These are phyloP conservation scores for Leucosporidium scottii DNA, from an alignment of 768 basidiomycete species.

Conservation along the genomic window DNA sequence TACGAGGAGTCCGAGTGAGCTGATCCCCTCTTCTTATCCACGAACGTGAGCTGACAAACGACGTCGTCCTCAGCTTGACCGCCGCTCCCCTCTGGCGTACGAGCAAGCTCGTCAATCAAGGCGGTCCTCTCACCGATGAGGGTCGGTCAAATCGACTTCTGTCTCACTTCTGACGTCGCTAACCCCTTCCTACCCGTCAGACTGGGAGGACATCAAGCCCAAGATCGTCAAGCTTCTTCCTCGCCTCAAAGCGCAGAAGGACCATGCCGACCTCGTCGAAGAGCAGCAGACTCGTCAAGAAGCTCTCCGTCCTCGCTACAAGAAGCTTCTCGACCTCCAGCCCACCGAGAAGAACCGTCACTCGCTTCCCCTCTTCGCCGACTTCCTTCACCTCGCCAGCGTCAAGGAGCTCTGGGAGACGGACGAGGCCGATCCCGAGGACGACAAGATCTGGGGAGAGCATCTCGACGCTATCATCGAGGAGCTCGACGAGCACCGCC, in stretches of 20 bases:
- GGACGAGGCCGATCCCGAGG: background rate
- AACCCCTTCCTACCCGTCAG: background rate
- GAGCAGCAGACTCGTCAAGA: no score
- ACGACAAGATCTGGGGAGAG: background rate
- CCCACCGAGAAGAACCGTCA: background rate
- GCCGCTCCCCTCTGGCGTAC: background rate
- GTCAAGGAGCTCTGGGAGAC: background rate
- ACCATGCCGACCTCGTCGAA: background rate
- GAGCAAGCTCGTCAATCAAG: background rate
- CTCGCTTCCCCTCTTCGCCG: background rate
- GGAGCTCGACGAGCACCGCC: background rate
- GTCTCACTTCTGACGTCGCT: background rate
- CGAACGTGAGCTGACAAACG: no score
- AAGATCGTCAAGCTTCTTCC: constrained; percentile 1
- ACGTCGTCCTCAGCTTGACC: background rate
- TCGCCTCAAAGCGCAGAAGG: background rate
- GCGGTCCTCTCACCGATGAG: background rate
- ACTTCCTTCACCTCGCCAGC: background rate
- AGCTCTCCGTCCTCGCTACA: no score
- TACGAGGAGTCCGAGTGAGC: background rate
- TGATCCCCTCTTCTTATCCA: no score
- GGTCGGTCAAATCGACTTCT: background rate
- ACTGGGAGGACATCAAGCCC: constrained; percentile 6
- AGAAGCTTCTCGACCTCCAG: no score
- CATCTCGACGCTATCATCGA: background rate